Evolutionary conservation across 2,329 filamentous ascomycete genomes (phyloP), one percentile per base, ranked within the genome.

Genomic region (Bipolaris oryzae): DNA sequence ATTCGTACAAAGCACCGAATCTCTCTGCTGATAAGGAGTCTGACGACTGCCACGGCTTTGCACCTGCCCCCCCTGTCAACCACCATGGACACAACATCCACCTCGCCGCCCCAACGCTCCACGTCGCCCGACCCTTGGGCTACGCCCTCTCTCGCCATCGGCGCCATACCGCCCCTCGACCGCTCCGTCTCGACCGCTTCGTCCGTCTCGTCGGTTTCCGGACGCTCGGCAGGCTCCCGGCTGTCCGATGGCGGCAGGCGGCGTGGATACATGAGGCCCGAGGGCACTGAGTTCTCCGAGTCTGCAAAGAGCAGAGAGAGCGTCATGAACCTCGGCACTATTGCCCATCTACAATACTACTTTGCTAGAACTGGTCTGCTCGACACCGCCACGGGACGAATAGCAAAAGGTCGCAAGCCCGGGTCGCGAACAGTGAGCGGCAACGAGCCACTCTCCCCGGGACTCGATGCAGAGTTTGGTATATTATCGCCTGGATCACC

Each of bases 271-370:
- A 90, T 96, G 79, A 86, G 93, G 47, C 92, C 93, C 0, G 89
- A 92, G 74, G 91, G 88, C 51, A 96, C 91, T 49, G 86, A 92
- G 70, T 99, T 98, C 75, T 91, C 95, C 23, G 89, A 90, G 57
- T 97, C 93, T 54, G 95, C 95, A 44, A 88, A 87, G 72, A 92
- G 92, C 48, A 85, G 95, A 61, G 94, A 99, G 76, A 97, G 93
- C 73, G 95, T 99, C 63, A 89, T 98, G 86, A 96, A 92, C 72
- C 79, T 99, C 60, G 95, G 95, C 52, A 97, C 93, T 77, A 99
- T 99, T 69, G 92, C 93, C 53, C 95, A 99, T 79, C 81, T 99
- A 71, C 95, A 99, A 77, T 96, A 98, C 79, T 99, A 98, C 78
- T 99, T 99, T 79, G 94, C 95, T 34, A 85, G 95, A 57, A 99